A percentile compares a stretch with the other conserved stretches of the same genome.
Conservation (phyloP, 495 filamentous ascomycete genomes). For the Elaphomyces granulatus region DNA sequence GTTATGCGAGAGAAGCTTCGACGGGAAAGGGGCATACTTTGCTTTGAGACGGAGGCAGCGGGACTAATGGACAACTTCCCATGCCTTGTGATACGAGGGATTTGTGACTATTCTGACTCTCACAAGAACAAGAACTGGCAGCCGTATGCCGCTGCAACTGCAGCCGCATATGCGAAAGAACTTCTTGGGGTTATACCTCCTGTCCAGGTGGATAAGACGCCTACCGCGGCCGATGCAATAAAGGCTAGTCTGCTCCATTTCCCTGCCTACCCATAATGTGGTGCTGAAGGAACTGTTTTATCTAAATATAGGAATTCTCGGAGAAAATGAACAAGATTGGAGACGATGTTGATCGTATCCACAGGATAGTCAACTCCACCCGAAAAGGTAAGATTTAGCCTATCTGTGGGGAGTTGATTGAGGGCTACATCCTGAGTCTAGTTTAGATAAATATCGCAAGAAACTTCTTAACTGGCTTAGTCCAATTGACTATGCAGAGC, state of each 20-base stretch:
- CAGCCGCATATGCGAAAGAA: conserved; percentile 21
- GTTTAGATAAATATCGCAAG: not conserved
- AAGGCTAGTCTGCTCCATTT: not conserved
- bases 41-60: conserved; percentile 24
- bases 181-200: conserved; percentile 7
- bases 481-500: conserved; percentile 5
- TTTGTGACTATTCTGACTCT: conserved; percentile 20
- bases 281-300: not conserved
- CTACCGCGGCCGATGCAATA: not conserved
- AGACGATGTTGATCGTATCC: not conserved
- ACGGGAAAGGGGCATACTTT: conserved; percentile 10
- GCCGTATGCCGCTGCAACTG: conserved; percentile 16
- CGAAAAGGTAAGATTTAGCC: not conserved
- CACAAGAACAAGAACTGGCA: conserved; percentile 20
- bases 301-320: not conserved
- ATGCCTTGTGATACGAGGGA: conserved; percentile 15
- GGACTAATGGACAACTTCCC: conserved; percentile 14
- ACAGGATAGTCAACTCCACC: not conserved
- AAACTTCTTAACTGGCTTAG: conserved; percentile 10
- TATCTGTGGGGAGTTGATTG: not conserved
- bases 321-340: not conserved
- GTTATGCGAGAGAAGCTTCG: conserved; percentile 11
- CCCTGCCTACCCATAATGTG: not conserved
- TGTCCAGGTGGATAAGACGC: not conserved
- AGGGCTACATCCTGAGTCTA: not conserved